A percentile compares a stretch with the other conserved stretches of the same genome.
Evolutionary conservation across 139 green algal species (phyloP).

Genomic region (Haematococcus lacustris): DNA sequence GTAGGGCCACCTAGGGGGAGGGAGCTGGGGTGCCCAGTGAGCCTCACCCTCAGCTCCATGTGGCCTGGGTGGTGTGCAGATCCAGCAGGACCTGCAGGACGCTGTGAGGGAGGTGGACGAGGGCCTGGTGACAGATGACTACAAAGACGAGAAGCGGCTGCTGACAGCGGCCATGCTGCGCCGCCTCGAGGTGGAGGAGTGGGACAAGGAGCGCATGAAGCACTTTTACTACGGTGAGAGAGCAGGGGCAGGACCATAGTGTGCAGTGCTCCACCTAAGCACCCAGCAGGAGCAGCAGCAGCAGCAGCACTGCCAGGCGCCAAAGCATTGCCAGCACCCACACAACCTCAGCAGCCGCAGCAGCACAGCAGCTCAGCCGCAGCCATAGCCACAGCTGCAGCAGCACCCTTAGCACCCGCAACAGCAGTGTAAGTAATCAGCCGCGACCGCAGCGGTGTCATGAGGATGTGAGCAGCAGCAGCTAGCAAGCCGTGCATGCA

Average conservation of each 20-base stretch:
- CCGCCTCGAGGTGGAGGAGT: conserved; percentile 55
- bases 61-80: neutral
- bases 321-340: neutral
- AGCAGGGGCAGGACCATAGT: conserved; percentile 2
- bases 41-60: neutral
- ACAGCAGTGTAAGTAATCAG: too few relatives aligned
- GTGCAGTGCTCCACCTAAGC: too few relatives aligned
- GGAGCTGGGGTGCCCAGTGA: neutral
- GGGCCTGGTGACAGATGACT: conserved; percentile 33
- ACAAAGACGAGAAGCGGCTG: conserved; percentile 35
- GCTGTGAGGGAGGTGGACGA: conserved; percentile 39
- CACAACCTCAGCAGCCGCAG: too few relatives aligned
- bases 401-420: too few relatives aligned
- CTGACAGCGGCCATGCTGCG: conserved; percentile 40
- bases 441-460: too few relatives aligned
- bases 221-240: conserved; percentile 42
- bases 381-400: too few relatives aligned
- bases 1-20: neutral
- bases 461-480: too few relatives aligned
- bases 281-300: too few relatives aligned
- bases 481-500: too few relatives aligned
- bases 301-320: conserved; percentile 21
- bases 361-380: too few relatives aligned
- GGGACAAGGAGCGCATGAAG: conserved; percentile 56
- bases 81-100: conserved; percentile 30